Base-by-base conservation (phyloP, 164 flowering plant genomes). In the Liriodendron chinense region DNA sequence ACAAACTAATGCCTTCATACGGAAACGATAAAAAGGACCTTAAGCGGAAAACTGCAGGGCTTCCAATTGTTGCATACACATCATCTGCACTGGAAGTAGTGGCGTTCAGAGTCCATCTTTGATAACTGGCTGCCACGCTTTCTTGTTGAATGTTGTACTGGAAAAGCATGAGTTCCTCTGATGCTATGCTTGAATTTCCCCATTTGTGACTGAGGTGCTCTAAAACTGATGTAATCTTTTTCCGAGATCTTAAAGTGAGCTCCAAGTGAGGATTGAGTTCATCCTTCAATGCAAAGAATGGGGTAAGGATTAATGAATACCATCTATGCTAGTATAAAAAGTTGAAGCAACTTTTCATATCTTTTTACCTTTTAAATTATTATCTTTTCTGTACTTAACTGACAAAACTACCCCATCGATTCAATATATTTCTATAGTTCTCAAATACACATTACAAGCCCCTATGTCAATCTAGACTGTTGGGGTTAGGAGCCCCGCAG, bases 161-260 rank as follows among this genome's bases (percentile, higher is more conserved):
- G 61, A 94, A 89, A 78, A 96, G 90, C 86, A 87, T 82, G 50
- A 96, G 83, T 77, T 93, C 90, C 75, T 97, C 94, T 65, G 76
- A 74, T 72, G 89, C 94, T 57, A 87, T 76, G 74, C 87, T 87
- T 72, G 98, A 91, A 82, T 76, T 82, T 13, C 98, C 98, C 99
- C 99, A 96, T 78, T 96, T 96, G 63, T 93, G 96, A 80, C 78
- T 90, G 16, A 96, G 91, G 86, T 96, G 99, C 69, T 96, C 99
- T 80, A 92, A 48, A 64, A 96, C 91, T 25, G 99, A 96, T 69
- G 96, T 88, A 80, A 96, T 94, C 88, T 91, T 96, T 83, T 96
- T 96, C 70, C 94, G 86, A 47, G 83, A 84, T 79, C 98, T 92
- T 80, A 96, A 81, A 76, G 98, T 94, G 66, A 96, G 97, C 84